Percentiles rank a stretch among this genome's conserved stretches.
phyloP scores from a whole-genome alignment of 164 flowering plant species.

The Chimonanthus praecox region DNA sequence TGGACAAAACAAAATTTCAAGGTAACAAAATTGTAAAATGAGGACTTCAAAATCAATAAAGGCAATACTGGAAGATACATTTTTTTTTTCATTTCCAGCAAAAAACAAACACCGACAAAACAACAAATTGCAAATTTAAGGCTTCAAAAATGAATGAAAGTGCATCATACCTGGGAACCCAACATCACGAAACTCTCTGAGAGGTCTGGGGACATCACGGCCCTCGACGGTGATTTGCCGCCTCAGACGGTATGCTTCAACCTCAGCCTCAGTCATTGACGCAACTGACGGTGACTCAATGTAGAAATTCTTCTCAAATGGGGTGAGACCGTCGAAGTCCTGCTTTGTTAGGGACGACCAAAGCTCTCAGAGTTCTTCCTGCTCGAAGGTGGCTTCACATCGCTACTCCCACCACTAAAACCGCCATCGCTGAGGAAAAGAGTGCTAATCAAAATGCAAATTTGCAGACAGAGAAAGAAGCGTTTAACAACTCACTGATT shows the following conservation, averaged over 20 bases:
- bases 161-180: constrained; percentile 77
- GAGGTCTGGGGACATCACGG: constrained; percentile 87
- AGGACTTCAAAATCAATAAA: neutral
- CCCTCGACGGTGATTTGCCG: constrained; percentile 94
- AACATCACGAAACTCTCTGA: constrained; percentile 57
- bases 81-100: neutral
- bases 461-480: neutral
- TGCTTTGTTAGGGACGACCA: constrained; percentile 41
- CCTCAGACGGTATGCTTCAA: constrained; percentile 64
- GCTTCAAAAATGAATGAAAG: neutral
- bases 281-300: constrained; percentile 68
- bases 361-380: constrained; percentile 38
- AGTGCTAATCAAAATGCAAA: neutral
- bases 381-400: constrained; percentile 32
- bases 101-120: neutral
- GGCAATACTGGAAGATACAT: neutral
- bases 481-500: no score
- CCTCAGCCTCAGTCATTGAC: constrained; percentile 78
- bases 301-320: constrained; percentile 94
- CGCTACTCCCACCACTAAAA: constrained; percentile 39
- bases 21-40: neutral
- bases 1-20: neutral
- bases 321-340: constrained; percentile 82
- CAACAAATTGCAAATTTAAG: neutral
- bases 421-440: constrained; percentile 52